Evolutionary conservation across 768 basidiomycete genomes (phyloP), one percentile per base, ranked within the genome.

Genomic region (Rhodosporidiobolus odoratus): DNA sequence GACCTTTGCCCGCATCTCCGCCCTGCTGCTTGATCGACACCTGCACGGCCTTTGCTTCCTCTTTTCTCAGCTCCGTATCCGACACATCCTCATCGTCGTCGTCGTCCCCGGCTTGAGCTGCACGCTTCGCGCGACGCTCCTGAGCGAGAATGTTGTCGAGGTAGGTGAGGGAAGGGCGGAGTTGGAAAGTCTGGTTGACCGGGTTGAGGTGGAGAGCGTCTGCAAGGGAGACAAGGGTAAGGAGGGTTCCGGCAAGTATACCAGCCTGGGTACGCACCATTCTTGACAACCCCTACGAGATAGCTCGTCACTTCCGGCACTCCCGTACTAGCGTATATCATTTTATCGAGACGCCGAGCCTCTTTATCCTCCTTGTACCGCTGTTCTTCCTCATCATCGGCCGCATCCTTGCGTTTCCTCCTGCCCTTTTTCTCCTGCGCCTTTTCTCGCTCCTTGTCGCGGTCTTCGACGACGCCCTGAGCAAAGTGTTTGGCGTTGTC

Each of bases 291-390:
- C 2, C 77, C 79, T 15, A 77, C 69, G 57, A 77, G 69, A 64
- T 79, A 79, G 47, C 67, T 75, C 23, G 78, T 78, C 57, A 76
- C 75, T 48, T 78, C 77, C 5, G 79, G 79, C 34, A 79, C 76
- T 47, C 71, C 58, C 40, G 75, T 67, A 40, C 76, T 75, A 8
- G 65, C 56, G 23, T 75, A 63, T 41, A 69, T 68, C 66, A 77
- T 77, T 45, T 72, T 69, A 47, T 75, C 69, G 61, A 78, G 60
- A 34, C 66, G 45, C 37, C 67, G 54, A 1, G 27, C 17, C 30
- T 66, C 66, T 27, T 66, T 67, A 21, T 70, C 67, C 53, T 66
- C 75, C n/a, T 58, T 37, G 27, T 62, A 70, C 16, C 59, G 48
- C 38, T 27, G 21, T 23, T 62, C 65, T 25, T 61, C 64, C 34